phyloP scores from a whole-genome alignment of 192 early-diverging fungal species.

The Coemansia sp. region DNA sequence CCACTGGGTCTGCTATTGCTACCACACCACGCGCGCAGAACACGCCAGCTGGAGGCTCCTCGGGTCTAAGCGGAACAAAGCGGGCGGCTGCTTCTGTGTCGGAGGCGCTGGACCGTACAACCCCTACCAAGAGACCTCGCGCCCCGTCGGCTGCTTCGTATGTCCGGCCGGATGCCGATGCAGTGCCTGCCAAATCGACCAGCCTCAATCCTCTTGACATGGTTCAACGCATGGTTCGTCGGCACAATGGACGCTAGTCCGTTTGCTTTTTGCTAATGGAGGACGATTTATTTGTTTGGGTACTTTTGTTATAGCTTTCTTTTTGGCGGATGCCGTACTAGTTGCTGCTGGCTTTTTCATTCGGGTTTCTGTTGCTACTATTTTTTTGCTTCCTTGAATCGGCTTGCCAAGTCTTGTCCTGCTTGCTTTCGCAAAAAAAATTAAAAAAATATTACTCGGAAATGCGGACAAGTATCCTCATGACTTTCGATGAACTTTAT shows the following conservation, averaged over 20 bases:
- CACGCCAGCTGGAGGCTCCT: not conserved
- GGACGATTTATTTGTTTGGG: no score
- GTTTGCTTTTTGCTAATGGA: no score
- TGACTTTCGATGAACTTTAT: no score
- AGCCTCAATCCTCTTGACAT: slow-evolving; percentile 18
- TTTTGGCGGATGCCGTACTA: no score
- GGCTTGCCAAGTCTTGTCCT: no score
- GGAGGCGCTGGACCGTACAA: slow-evolving; percentile 18
- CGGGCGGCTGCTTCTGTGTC: slow-evolving; percentile 9
- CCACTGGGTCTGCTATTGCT: not conserved
- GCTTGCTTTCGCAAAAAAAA: no score
- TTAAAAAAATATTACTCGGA: no score
- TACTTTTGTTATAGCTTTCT: no score
- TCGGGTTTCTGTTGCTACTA: no score
- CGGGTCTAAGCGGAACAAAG: slow-evolving; percentile 27
- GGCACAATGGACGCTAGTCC: slow-evolving; percentile 27
- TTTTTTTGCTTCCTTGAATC: no score
- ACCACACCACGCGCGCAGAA: not conserved
- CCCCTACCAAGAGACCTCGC: slow-evolving; percentile 42
- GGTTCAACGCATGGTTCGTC: slow-evolving; percentile 23
- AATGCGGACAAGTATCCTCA: no score
- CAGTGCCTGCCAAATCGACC: not conserved
- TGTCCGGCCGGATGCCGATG: not conserved
- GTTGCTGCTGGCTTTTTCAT: no score
- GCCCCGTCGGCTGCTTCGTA: slow-evolving; percentile 19